A percentile compares a stretch with the other conserved stretches of the same genome.
phyloP scores from a whole-genome alignment of 2,329 filamentous ascomycete species.

The Colletotrichum lini region DNA sequence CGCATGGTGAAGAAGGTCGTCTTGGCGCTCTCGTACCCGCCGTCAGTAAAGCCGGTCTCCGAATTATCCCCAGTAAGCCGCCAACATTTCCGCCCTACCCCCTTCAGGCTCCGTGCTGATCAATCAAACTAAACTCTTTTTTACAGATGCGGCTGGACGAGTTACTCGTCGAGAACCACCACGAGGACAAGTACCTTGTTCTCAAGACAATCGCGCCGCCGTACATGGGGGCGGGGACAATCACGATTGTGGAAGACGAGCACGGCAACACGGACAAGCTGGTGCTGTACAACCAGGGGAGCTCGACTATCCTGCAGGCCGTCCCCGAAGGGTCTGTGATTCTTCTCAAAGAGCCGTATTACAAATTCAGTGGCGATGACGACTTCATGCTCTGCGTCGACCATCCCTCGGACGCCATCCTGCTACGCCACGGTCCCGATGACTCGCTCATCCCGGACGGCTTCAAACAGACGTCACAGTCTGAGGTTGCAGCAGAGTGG shows the following conservation, averaged over 20 bases:
- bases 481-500: slow-evolving; percentile 40
- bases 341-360: slow-evolving; percentile 56
- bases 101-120: too few relatives aligned
- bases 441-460: slow-evolving; percentile 36
- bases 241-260: slow-evolving; percentile 55
- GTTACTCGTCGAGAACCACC: slow-evolving; percentile 52
- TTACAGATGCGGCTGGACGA: slow-evolving; percentile 49
- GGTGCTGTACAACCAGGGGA: slow-evolving; percentile 55
- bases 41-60: slow-evolving; percentile 38
- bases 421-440: slow-evolving; percentile 47
- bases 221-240: slow-evolving; percentile 51
- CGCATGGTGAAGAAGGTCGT: slow-evolving; percentile 47
- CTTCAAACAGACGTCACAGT: slow-evolving; percentile 27
- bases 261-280: slow-evolving; percentile 54
- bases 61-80: slow-evolving; percentile 35
- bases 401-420: slow-evolving; percentile 52
- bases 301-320: slow-evolving; percentile 50
- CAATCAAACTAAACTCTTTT: background rate
- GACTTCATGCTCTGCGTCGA: slow-evolving; percentile 55
- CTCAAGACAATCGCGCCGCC: slow-evolving; percentile 51
- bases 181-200: slow-evolving; percentile 51
- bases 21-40: slow-evolving; percentile 45
- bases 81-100: too few relatives aligned
- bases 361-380: slow-evolving; percentile 49
- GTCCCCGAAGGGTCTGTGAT: slow-evolving; percentile 51